phyloP scores from a whole-genome alignment of 1,139 yeast species.

The Kurtzmaniella natalensis region DNA sequence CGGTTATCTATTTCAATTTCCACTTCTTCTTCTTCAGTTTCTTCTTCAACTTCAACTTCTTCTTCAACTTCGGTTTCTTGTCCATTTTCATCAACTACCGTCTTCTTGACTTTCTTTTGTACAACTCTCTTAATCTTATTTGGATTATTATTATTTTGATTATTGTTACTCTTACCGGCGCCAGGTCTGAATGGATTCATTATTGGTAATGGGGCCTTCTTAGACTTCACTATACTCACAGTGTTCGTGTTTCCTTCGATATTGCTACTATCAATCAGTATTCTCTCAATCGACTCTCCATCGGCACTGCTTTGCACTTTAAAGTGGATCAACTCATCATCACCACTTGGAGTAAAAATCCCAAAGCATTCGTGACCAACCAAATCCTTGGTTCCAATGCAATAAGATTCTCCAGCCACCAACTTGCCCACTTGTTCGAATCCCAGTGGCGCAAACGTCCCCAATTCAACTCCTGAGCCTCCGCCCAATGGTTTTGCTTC shows the following conservation, averaged over 20 bases:
- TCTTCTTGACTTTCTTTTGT: conserved; percentile 10
- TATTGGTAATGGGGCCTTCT: conserved; percentile 24
- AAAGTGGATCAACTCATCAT: background rate
- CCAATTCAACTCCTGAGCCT: conserved; percentile 11
- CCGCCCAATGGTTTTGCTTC: conserved; percentile 12
- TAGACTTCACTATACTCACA: conserved; percentile 9
- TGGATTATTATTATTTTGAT: conserved; percentile 7
- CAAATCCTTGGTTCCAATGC: conserved; percentile 30
- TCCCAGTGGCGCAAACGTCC: conserved; percentile 12
- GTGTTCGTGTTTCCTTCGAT: conserved; percentile 1
- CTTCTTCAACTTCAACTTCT: conserved; percentile 13
- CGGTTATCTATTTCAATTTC: conserved; percentile 31
- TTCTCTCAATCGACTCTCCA: background rate
- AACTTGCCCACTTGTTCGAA: conserved; percentile 3
- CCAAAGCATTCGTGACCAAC: conserved; percentile 29
- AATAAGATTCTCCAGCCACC: conserved; percentile 15
- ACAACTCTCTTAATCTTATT: too few relatives aligned
- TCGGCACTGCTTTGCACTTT: conserved; percentile 3
- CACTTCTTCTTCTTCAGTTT: conserved; percentile 11
- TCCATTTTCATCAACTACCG: conserved; percentile 21
- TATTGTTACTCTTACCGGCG: conserved; percentile 8
- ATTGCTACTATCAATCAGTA: conserved; percentile 6
- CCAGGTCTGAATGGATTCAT: conserved; percentile 18
- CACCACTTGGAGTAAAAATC: conserved; percentile 9
- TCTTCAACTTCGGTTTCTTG: conserved; percentile 20